A percentile compares a stretch with the other conserved stretches of the same genome.
phyloP scores from a whole-genome alignment of 768 basidiomycete genomes.

The Cyathus striatus region DNA sequence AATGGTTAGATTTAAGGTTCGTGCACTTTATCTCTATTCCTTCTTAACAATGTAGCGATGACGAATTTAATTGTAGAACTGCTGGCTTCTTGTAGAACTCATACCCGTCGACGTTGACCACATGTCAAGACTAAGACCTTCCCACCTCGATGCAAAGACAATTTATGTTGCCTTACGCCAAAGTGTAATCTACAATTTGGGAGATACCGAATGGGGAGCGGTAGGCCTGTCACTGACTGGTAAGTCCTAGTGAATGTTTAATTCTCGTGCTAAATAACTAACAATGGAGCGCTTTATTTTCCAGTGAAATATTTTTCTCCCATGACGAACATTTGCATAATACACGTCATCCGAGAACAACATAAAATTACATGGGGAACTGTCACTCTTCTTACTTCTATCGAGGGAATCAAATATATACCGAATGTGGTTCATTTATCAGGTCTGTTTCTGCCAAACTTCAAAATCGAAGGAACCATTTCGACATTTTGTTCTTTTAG shows the following conservation, averaged over 20 bases:
- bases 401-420: slow-evolving; percentile 56
- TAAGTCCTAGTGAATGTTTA: slow-evolving; percentile 33
- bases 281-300: too few relatives aligned
- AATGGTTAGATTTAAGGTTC: slow-evolving; percentile 77
- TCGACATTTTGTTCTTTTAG: slow-evolving; percentile 28
- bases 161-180: slow-evolving; percentile 69
- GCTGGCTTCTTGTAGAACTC: slow-evolving; percentile 87
- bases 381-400: slow-evolving; percentile 58
- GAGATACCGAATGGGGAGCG: slow-evolving; percentile 83
- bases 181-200: slow-evolving; percentile 68
- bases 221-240: slow-evolving; percentile 69
- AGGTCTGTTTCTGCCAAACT: slow-evolving; percentile 33
- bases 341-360: slow-evolving; percentile 80
- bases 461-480: too few relatives aligned
- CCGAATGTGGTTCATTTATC: slow-evolving; percentile 80
- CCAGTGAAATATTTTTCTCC: slow-evolving; percentile 89
- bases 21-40: slow-evolving; percentile 1
- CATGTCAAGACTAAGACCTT: slow-evolving; percentile 2
- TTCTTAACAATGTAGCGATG: background rate
- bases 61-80: slow-evolving; percentile 49
- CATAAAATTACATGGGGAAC: slow-evolving; percentile 79
- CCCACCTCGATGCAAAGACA: slow-evolving; percentile 50
- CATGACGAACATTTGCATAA: slow-evolving; percentile 76
- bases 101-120: slow-evolving; percentile 36
- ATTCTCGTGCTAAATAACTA: too few relatives aligned